Base-by-base conservation (phyloP, 31 red algal species). In the Endocladia muricata region DNA sequence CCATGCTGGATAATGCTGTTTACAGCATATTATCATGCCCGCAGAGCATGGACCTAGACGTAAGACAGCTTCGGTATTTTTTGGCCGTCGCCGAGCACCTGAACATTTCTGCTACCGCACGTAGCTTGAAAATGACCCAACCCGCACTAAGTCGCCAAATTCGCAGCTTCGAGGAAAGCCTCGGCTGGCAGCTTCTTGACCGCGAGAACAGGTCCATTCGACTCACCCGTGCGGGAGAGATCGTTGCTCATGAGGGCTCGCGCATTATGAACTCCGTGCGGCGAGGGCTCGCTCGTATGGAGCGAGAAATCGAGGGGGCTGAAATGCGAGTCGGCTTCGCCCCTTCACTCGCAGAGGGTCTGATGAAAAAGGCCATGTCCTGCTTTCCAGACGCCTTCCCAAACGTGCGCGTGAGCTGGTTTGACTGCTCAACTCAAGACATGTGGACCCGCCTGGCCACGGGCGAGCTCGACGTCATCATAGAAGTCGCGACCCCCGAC, bases 381-480 rank as follows among this genome's bases (percentile, higher is more conserved):
- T 52, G 47, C 47, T 52, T 52, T 52, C n/a, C 47, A 52, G 47
- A 52, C 13, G 47, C 47, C n/a, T 52, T 52, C n/a, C 47, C 47
- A 15, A 52, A 52, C 13, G 47, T 52, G 47, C 47, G 47, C n/a
- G 47, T 52, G 47, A 52, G 47, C n/a, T 52, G 47, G 47, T 52
- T n/a, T 52, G 47, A 52, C n/a, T 52, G 47, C 47, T 52, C 47
- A n/a, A 52, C 47, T 52, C 47, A 52, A 52, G 47, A 52, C 13
- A 52, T 52, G 47, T 52, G 47, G 47, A n/a, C 13, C n/a, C 47
- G 47, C 13, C 47, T 52, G n/a, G 47, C 13, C 13, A 52, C 47
- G n/a, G 13, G n/a, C 13, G 47, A 52, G n/a, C n/a, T 52, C 13
- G 47, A 52, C 47, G 13, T 52, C 47, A 52, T 52, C 47, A 52